phyloP scores from a whole-genome alignment of 2,329 filamentous ascomycete species.

The Stachybotrys elegans region DNA sequence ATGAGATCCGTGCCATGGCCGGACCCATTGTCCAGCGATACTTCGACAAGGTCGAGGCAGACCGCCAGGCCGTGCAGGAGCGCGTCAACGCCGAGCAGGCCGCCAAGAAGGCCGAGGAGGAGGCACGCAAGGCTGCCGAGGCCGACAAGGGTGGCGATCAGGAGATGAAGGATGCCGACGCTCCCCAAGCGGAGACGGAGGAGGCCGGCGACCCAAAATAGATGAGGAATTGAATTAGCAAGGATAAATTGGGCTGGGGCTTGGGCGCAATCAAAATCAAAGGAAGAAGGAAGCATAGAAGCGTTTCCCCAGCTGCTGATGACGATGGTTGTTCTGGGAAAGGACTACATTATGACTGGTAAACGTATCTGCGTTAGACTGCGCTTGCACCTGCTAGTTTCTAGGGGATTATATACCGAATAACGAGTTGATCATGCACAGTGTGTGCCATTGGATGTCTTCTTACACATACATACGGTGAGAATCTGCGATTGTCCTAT shows the following conservation, averaged over 20 bases:
- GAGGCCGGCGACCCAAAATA: constrained; percentile 34
- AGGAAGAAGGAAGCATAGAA: constrained; percentile 8
- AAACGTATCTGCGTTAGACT: constrained; percentile 23
- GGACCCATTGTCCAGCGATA: constrained; percentile 91
- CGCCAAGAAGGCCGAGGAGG: constrained; percentile 63
- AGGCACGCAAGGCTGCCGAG: constrained; percentile 49
- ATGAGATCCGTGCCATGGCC: constrained; percentile 86
- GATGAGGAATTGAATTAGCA: constrained; percentile 11
- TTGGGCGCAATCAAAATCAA: constrained; percentile 8
- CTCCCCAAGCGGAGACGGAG: constrained; percentile 45
- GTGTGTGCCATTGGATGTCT: no score
- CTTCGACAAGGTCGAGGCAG: constrained; percentile 88
- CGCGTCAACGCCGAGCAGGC: constrained; percentile 72
- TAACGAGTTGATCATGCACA: no score
- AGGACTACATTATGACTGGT: constrained; percentile 21
- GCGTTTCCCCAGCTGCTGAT: constrained; percentile 13
- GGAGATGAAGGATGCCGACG: constrained; percentile 60
- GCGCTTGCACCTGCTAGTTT: constrained; percentile 21
- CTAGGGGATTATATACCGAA: no score
- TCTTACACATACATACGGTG: no score
- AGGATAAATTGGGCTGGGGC: not conserved
- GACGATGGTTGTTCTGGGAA: constrained; percentile 18
- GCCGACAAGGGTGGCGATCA: constrained; percentile 52
- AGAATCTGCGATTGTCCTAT: no score
- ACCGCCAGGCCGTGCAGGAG: constrained; percentile 74